Evolutionary conservation across 495 filamentous ascomycete genomes (phyloP), one percentile per base, ranked within the genome.

Genomic region (Neurospora sp.): DNA sequence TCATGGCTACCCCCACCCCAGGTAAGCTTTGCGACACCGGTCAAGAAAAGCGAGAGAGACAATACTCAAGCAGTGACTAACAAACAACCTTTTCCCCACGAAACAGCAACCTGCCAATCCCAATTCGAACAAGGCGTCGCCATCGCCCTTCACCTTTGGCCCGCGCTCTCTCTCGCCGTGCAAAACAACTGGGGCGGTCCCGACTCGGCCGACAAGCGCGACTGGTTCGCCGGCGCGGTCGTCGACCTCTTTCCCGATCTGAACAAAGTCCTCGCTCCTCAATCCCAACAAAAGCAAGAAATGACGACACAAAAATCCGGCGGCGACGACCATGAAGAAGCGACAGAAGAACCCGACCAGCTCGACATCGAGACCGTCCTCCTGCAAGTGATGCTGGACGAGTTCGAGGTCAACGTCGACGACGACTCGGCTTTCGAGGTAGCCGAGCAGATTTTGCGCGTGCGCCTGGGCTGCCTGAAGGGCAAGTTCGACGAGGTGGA

Each of bases 211-310:
- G 93, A 95, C 82, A 98, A 98, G 83, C 91, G 94, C 72, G 96
- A 96, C 86, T 98, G 95, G 95, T 92, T 99, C 77, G 94, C 92
- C 69, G 94, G 94, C 78, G 90, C 91, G 18, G 87, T 98, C 76
- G 92, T 92, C 72, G 94, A 97, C 9, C 90, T 97, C 77, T 88
- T 98, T 69, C 79, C 81, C 0, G 86, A 89, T 37, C 81, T 89
- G 10, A 88, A 93, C 35, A 75, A 76, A 70, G 53, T 61, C 22
- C 73, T 79, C 20, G 70, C 74, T 18, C 81, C 82, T 48, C 41
- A 68, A 38, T 74, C 71, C 22, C 71, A 65, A 48, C 53, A 68
- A 41, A 9, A 39, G 16, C 27, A 40, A 20, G 18, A n/a, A 7
- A 61, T 42, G 1, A 45, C 69, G 16, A 45, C 69, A 61, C 27